phyloP scores from a whole-genome alignment of 345 rosid genomes.

The Passiflora organensis region DNA sequence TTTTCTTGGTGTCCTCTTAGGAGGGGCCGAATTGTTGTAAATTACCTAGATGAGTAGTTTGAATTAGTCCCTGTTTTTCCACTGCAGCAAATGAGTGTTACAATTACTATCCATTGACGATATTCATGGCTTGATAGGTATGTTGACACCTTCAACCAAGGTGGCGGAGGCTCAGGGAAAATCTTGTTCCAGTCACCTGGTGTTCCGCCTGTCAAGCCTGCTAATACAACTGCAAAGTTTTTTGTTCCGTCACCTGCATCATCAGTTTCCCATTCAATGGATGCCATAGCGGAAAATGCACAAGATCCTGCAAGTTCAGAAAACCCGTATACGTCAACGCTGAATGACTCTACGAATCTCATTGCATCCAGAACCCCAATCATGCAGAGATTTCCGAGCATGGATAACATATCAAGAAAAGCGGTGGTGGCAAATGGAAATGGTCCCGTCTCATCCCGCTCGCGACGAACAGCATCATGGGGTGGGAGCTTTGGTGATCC shows the following conservation, averaged over 20 bases:
- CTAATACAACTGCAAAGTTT: slow-evolving; percentile 64
- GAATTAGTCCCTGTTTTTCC: too few species aligned
- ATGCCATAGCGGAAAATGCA: slow-evolving; percentile 45
- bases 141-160: slow-evolving; percentile 77
- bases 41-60: too few species aligned
- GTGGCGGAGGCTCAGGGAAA: slow-evolving; percentile 49
- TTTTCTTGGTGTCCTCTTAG: too few species aligned
- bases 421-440: slow-evolving; percentile 23
- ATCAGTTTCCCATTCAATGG: slow-evolving; percentile 40
- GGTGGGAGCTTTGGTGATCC: slow-evolving; percentile 59
- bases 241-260: slow-evolving; percentile 61
- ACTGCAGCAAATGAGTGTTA: too few species aligned
- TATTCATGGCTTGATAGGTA: too few species aligned
- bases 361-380: slow-evolving; percentile 33
- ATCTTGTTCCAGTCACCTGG: slow-evolving; percentile 62
- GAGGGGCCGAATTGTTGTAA: too few species aligned
- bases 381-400: slow-evolving; percentile 64
- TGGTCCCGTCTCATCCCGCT: slow-evolving; percentile 27
- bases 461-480: slow-evolving; percentile 84
- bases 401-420: slow-evolving; percentile 48
- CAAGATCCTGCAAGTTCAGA: slow-evolving; percentile 33
- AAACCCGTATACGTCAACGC: slow-evolving; percentile 35
- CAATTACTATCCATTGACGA: too few species aligned
- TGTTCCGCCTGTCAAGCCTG: slow-evolving; percentile 60
- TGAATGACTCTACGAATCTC: slow-evolving; percentile 29